Conservation (phyloP, 495 filamentous ascomycete species). For the Penicillium soppii region DNA sequence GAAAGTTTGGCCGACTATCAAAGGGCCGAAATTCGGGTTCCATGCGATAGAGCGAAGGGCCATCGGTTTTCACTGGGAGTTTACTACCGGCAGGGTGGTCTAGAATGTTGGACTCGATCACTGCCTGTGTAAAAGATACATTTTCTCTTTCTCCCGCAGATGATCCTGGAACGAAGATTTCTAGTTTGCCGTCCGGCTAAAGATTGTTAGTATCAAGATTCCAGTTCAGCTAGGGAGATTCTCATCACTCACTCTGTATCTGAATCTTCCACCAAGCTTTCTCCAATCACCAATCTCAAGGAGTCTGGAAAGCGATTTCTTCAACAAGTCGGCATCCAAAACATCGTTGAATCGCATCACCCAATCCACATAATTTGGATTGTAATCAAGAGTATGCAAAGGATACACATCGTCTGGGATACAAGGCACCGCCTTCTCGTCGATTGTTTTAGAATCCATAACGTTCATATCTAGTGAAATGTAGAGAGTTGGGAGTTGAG, state of each 20-base stretch:
- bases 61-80: constrained; percentile 22
- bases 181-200: constrained; percentile 27
- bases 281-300: constrained; percentile 41
- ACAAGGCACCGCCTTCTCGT: not conserved
- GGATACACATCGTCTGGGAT: constrained; percentile 15
- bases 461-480: not conserved
- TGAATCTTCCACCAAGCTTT: constrained; percentile 44
- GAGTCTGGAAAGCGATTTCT: constrained; percentile 34
- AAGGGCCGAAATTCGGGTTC: constrained; percentile 7
- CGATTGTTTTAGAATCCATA: not conserved
- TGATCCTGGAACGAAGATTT: constrained; percentile 36
- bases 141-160: constrained; percentile 28
- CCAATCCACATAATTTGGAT: constrained; percentile 17
- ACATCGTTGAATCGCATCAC: constrained; percentile 46
- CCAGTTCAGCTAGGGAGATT: no score
- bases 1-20: constrained; percentile 12
- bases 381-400: constrained; percentile 14
- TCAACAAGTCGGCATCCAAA: constrained; percentile 44
- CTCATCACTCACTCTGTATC: constrained; percentile 40
- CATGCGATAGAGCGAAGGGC: constrained; percentile 1
- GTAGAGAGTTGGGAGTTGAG: not conserved
- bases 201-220: constrained; percentile 9
- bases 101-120: constrained; percentile 22
- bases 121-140: constrained; percentile 32
- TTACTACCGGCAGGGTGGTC: constrained; percentile 32